Conservation (phyloP, 305 asterid species). For the Nicotiana rustica region DNA sequence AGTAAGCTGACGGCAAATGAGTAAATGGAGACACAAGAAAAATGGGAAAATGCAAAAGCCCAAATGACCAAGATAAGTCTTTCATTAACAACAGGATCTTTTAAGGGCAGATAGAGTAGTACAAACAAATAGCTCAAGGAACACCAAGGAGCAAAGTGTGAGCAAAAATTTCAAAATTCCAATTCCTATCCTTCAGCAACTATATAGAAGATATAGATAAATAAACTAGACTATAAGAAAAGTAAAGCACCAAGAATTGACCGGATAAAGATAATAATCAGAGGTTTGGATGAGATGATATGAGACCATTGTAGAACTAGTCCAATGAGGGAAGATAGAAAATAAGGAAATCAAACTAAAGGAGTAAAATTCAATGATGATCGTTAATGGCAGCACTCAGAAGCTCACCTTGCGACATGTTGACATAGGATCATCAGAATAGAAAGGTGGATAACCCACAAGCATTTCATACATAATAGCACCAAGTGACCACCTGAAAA, state of each 20-base stretch:
- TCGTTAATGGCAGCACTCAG: constrained; percentile 34
- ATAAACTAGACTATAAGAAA: too few species aligned
- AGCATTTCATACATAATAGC: constrained; percentile 98
- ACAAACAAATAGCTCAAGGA: too few species aligned
- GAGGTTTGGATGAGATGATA: constrained; percentile 24
- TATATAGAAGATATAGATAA: too few species aligned
- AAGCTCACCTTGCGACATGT: constrained; percentile 88
- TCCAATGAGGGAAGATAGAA: constrained; percentile 25
- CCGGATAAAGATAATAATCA: constrained; percentile 3
- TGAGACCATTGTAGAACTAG: constrained; percentile 14
- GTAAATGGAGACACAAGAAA: too few species aligned
- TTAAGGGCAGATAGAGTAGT: too few species aligned
- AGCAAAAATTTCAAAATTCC: too few species aligned
- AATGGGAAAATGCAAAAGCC: too few species aligned
- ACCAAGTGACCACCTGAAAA: constrained; percentile 97
- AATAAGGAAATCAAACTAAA: background rate
- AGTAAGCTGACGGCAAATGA: too few species aligned
- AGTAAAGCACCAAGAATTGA: background rate
- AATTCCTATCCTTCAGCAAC: too few species aligned
- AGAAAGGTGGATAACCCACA: constrained; percentile 96
- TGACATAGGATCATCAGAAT: constrained; percentile 96
- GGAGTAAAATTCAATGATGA: constrained; percentile 24
- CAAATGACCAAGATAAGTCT: too few species aligned
- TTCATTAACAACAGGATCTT: too few species aligned
- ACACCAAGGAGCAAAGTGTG: too few species aligned